Base-by-base conservation (phyloP, 495 filamentous ascomycete species). In the Haplographium delicatum region DNA sequence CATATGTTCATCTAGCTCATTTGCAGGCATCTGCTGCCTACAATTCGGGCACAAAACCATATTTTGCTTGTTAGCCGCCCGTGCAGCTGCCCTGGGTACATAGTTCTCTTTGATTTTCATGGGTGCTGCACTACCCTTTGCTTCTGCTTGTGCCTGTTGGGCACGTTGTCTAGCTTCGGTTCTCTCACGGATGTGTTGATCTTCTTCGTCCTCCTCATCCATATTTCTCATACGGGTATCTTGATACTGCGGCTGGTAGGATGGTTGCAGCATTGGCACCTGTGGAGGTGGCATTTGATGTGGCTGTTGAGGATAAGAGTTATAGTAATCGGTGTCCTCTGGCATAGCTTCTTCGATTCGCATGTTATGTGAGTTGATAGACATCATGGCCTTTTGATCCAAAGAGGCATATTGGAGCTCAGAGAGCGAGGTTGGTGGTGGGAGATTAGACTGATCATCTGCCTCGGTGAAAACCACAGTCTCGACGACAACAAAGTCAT, bases 281-380 rank as follows among this genome's bases (percentile, higher is more conserved):
- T 54, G 51, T 23, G 59, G 53, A n/a, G 62, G 58, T 25, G 62
- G 57, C 42, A 66, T 62, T 47, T 59, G 62, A 43, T 56, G 51
- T n/a, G 59, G 47, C 50, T 68, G 67, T 44, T 75, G 72, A 52
- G 74, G 66, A 57, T 79, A 79, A 55, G 77, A 79, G 39, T 73
- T 73, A 24, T 74, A 72, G 20, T 70, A 68, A 47, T 83, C 78
- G 20, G 86, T 79, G 34, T 91, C 88, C 37, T 81, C 76, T 79
- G 93, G 93, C 81, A 95, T 90, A 11, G 91, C 91, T 72, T 97
- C 93, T 70, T 97, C 93, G 53, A 97, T 93, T 27, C 93, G 83
- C 54, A 89, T 75, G 52, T 83, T 84, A 19, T 56, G 53, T 58
- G 83, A 81, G 61, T 76, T 79, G 52, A 96, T 81, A 25, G 88